Conservation (phyloP, 2,329 filamentous ascomycete species). For the Penicillium capsulatum region DNA sequence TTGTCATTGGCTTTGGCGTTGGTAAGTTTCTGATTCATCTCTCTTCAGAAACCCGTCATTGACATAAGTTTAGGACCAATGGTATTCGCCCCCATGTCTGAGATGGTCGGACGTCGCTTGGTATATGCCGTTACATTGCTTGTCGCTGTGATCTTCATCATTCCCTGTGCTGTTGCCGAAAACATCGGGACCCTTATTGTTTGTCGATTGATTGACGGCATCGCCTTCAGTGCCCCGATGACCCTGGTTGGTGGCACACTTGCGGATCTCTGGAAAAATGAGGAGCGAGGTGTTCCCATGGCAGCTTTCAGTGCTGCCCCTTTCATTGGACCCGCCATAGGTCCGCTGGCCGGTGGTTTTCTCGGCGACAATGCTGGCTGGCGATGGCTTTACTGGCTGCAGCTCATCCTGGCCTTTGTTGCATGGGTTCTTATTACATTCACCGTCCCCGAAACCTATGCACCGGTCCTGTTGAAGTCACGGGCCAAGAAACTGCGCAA, state of each 20-base stretch:
- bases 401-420: conserved; percentile 67
- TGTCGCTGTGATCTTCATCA: conserved; percentile 71
- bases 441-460: conserved; percentile 87
- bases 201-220: conserved; percentile 72
- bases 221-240: conserved; percentile 82
- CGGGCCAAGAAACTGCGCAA: conserved; percentile 70
- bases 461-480: conserved; percentile 67
- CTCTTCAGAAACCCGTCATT: conserved; percentile 1
- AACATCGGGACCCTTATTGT: conserved; percentile 74
- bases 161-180: conserved; percentile 71
- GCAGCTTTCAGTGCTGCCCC: conserved; percentile 78
- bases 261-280: conserved; percentile 77
- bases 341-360: conserved; percentile 72
- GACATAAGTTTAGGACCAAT: conserved; percentile 56
- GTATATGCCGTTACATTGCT: conserved; percentile 68
- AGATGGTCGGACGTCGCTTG: conserved; percentile 66
- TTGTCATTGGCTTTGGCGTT: conserved; percentile 77
- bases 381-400: conserved; percentile 85
- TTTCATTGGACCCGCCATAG: conserved; percentile 75
- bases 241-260: conserved; percentile 78
- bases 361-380: conserved; percentile 66
- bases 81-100: conserved; percentile 72
- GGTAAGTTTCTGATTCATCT: conserved; percentile 42
- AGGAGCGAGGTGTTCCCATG: conserved; percentile 83
- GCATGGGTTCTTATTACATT: conserved; percentile 75